Percentiles rank a stretch among this genome's conserved stretches.
phyloP scores from a whole-genome alignment of 169 alveolate species.

The Plasmodium berghei region DNA sequence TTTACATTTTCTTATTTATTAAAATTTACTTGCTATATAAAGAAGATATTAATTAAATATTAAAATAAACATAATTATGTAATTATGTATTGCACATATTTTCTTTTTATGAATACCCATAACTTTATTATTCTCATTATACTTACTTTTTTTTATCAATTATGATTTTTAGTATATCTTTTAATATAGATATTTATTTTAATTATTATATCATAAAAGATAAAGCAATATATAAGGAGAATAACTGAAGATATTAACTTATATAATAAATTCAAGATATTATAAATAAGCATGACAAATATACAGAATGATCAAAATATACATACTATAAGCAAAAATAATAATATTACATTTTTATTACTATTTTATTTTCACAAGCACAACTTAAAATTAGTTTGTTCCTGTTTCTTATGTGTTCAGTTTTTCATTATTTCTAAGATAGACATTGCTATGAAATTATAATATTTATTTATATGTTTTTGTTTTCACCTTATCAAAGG shows the following conservation, averaged over 20 bases:
- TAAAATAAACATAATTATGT: too few relatives aligned
- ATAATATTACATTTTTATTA: neutral
- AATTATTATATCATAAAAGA: slow-evolving; percentile 12
- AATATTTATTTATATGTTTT: slow-evolving; percentile 29
- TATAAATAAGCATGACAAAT: slow-evolving; percentile 1
- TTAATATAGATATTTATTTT: slow-evolving; percentile 6
- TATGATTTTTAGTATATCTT: slow-evolving; percentile 1
- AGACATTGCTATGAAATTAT: slow-evolving; percentile 39
- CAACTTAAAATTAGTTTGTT: slow-evolving; percentile 8
- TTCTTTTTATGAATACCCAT: too few relatives aligned
- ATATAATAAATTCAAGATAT: neutral
- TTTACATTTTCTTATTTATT: too few relatives aligned
- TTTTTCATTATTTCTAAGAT: slow-evolving; percentile 31
- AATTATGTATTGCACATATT: too few relatives aligned
- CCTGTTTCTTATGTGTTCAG: neutral
- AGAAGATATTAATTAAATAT: too few relatives aligned
- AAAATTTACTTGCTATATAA: too few relatives aligned
- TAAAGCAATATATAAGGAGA: slow-evolving; percentile 2
- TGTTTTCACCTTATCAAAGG: slow-evolving; percentile 9
- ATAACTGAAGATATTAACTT: neutral
- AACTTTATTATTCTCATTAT: neutral
- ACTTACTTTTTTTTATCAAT: slow-evolving; percentile 14
- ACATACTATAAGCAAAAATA: too few relatives aligned
- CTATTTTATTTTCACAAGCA: neutral
- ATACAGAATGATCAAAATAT: slow-evolving; percentile 6